phyloP scores from a whole-genome alignment of 352 stramenopile species.

The Phytophthora chlamydospora region DNA sequence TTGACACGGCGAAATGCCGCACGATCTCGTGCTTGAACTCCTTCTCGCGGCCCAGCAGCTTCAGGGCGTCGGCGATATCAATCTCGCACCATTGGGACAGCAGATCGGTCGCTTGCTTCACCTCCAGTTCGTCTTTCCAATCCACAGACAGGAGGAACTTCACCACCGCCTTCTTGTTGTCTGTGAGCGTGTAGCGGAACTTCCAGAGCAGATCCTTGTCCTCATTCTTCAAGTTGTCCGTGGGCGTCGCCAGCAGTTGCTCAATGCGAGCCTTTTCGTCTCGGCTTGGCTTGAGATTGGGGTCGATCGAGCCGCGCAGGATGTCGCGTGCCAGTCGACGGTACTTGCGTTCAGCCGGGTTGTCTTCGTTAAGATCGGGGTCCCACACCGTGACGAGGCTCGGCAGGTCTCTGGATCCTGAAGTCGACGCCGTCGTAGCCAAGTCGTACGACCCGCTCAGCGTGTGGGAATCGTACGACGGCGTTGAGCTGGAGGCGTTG shows the following conservation, averaged over 20 bases:
- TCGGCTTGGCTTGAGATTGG: constrained; percentile 96
- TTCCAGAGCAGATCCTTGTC: constrained; percentile 96
- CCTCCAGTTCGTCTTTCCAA: constrained; percentile 97
- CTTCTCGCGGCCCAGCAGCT: constrained; percentile 94
- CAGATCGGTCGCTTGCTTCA: constrained; percentile 92
- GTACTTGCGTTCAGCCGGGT: constrained; percentile 97
- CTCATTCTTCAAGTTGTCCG: constrained; percentile 93
- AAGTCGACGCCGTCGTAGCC: constrained; percentile 25
- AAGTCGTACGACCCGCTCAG: constrained; percentile 61
- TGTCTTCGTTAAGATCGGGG: constrained; percentile 88
- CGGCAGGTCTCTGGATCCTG: constrained; percentile 41
- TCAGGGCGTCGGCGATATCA: constrained; percentile 98
- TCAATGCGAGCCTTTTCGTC: constrained; percentile 94
- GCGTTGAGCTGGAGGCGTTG: constrained; percentile 20
- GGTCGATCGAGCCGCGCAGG: constrained; percentile 96
- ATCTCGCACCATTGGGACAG: constrained; percentile 91
- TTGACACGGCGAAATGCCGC: constrained; percentile 97
- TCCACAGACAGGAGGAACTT: constrained; percentile 99
- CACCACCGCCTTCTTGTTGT: constrained; percentile 95
- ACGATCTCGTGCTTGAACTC: constrained; percentile 92
- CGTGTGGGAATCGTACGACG: constrained; percentile 50
- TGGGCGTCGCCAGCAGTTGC: constrained; percentile 91
- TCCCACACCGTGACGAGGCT: constrained; percentile 85
- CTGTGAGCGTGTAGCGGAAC: constrained; percentile 96
- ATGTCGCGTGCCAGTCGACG: constrained; percentile 96